Evolutionary conservation across 2,329 filamentous ascomycete genomes (phyloP).

Genomic region (Alternaria ethzedia): DNA sequence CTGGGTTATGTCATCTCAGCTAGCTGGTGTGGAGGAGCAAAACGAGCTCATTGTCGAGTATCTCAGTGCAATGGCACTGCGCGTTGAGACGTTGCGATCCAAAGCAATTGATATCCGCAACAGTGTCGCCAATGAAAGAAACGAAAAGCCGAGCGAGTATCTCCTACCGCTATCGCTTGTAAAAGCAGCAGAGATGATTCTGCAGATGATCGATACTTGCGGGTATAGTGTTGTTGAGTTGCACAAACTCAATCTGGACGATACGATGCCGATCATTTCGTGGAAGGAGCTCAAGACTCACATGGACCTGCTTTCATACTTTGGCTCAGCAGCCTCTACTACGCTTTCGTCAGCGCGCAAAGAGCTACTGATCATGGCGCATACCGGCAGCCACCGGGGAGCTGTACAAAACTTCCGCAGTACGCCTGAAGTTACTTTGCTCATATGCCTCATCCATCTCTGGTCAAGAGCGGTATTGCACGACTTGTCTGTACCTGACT

Average conservation of each 20-base stretch:
- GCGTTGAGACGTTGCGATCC: background rate
- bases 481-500: background rate
- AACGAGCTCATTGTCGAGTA: background rate
- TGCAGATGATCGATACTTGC: background rate
- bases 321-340: background rate
- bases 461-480: background rate
- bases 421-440: background rate
- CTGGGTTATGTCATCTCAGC: background rate
- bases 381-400: background rate
- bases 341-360: background rate
- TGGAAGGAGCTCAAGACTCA: background rate
- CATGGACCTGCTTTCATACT: background rate
- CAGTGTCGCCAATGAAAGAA: background rate
- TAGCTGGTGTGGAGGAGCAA: background rate
- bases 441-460: background rate
- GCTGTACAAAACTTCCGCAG: background rate
- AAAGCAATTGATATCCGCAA: background rate
- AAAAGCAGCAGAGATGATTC: background rate
- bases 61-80: background rate
- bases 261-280: background rate
- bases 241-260: background rate
- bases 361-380: background rate
- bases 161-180: background rate
- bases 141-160: background rate
- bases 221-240: background rate